Evolutionary conservation across 176 grass and related monocot species (phyloP).

Genomic region (Chloris gayana): DNA sequence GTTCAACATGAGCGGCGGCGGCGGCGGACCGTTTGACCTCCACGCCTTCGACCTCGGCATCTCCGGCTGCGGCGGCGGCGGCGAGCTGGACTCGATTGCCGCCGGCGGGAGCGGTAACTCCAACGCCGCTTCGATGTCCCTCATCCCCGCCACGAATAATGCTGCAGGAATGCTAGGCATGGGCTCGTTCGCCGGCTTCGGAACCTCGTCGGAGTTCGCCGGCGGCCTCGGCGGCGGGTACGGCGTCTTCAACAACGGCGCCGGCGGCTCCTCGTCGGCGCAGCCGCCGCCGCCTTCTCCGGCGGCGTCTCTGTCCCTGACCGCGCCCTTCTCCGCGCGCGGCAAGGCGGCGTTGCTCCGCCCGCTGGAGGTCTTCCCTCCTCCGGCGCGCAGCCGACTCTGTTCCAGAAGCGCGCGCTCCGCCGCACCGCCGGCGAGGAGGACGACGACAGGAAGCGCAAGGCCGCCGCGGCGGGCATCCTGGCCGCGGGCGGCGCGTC

Average conservation of each 20-base stretch:
- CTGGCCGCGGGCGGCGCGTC: background rate
- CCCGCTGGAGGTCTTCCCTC: conserved; percentile 82
- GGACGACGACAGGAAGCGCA: conserved; percentile 74
- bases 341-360: conserved; percentile 72
- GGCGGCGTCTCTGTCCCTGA: background rate
- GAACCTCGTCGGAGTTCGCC: conserved; percentile 49
- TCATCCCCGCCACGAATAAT: conserved; percentile 37
- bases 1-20: conserved; percentile 48
- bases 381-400: conserved; percentile 82
- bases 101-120: conserved; percentile 37
- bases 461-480: conserved; percentile 11
- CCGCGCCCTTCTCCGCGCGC: conserved; percentile 52
- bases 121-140: conserved; percentile 37
- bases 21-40: conserved; percentile 52
- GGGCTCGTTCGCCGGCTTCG: conserved; percentile 67
- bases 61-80: conserved; percentile 29
- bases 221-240: conserved; percentile 47
- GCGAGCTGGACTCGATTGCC: conserved; percentile 35
- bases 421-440: conserved; percentile 78
- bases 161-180: conserved; percentile 40
- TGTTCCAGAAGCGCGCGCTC: conserved; percentile 95
- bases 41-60: conserved; percentile 69
- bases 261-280: conserved; percentile 34
- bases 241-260: conserved; percentile 59
- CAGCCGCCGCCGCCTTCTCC: conserved; percentile 14